Evolutionary conservation across 495 filamentous ascomycete genomes (phyloP).

Genomic region (Hypoxylon perforatum): DNA sequence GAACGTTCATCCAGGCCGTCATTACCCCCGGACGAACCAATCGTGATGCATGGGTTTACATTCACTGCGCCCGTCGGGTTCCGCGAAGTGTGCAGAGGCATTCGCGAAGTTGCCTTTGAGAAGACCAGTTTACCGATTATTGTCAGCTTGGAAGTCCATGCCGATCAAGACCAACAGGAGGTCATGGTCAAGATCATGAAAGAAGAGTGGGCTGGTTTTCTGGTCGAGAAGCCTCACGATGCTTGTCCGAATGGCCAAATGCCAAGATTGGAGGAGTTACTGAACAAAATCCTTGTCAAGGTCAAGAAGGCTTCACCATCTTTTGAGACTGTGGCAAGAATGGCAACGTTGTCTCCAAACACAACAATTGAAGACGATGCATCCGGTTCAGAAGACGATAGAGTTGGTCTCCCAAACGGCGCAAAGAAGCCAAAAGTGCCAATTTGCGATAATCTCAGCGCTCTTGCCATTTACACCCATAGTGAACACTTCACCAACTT

Average conservation of each 20-base stretch:
- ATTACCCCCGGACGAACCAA: slow-evolving; percentile 66
- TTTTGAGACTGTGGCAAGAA: slow-evolving; percentile 41
- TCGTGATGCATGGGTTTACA: slow-evolving; percentile 86
- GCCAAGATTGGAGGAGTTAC: slow-evolving; percentile 75
- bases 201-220: slow-evolving; percentile 78
- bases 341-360: slow-evolving; percentile 35
- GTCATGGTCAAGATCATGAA: slow-evolving; percentile 94
- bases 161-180: slow-evolving; percentile 81
- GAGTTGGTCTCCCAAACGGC: slow-evolving; percentile 17
- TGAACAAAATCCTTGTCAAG: slow-evolving; percentile 88
- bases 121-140: slow-evolving; percentile 81
- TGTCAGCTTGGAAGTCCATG: slow-evolving; percentile 90
- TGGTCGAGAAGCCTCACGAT: slow-evolving; percentile 69
- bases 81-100: slow-evolving; percentile 82
- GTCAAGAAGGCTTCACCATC: slow-evolving; percentile 73
- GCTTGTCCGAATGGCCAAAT: slow-evolving; percentile 64
- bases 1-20: slow-evolving; percentile 41
- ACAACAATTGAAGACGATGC: slow-evolving; percentile 46
- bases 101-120: slow-evolving; percentile 82
- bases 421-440: slow-evolving; percentile 63
- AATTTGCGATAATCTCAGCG: slow-evolving; percentile 75
- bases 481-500: slow-evolving; percentile 81
- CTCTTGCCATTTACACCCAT: slow-evolving; percentile 84
- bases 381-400: slow-evolving; percentile 48
- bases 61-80: slow-evolving; percentile 88